Conservation (phyloP, 805 yeast genomes). For the Ogataea thermomethanolica region DNA sequence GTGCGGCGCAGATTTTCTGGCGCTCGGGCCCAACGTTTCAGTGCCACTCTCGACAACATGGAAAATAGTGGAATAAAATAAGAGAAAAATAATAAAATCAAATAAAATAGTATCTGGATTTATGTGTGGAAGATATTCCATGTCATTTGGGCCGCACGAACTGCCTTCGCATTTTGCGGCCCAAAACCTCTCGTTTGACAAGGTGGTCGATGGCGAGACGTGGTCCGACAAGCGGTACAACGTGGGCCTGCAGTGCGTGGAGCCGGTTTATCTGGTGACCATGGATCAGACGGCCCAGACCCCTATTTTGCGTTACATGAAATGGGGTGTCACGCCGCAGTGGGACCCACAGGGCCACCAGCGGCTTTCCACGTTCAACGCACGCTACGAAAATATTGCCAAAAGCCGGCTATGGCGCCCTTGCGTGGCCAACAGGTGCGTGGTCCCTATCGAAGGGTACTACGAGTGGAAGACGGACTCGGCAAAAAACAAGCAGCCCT, state of each 20-base stretch:
- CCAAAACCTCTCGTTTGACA: constrained; percentile 27
- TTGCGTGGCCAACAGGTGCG: constrained; percentile 54
- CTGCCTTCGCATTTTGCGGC: constrained; percentile 38
- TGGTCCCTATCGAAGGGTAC: constrained; percentile 78
- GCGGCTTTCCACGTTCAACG: constrained; percentile 60
- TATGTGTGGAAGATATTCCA: constrained; percentile 37
- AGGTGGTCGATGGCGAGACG: constrained; percentile 18
- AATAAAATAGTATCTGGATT: background rate
- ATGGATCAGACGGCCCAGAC: constrained; percentile 3
- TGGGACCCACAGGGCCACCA: constrained; percentile 47
- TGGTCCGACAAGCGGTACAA: constrained; percentile 45
- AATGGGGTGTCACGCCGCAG: constrained; percentile 75
- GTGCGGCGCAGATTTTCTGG: background rate
- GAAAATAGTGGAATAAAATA: background rate
- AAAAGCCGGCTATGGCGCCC: constrained; percentile 55
- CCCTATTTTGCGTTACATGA: constrained; percentile 49
- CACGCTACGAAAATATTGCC: constrained; percentile 61
- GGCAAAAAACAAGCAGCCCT: constrained; percentile 51
- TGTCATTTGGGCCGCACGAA: constrained; percentile 38
- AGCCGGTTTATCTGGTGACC: constrained; percentile 38
- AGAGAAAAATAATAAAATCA: too few species aligned
- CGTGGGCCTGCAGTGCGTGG: constrained; percentile 56
- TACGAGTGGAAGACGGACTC: constrained; percentile 65
- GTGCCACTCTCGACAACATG: background rate
- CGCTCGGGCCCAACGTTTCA: background rate